Base-by-base conservation (phyloP, 2,329 filamentous ascomycete genomes). In the Aaosphaeria arxii region DNA sequence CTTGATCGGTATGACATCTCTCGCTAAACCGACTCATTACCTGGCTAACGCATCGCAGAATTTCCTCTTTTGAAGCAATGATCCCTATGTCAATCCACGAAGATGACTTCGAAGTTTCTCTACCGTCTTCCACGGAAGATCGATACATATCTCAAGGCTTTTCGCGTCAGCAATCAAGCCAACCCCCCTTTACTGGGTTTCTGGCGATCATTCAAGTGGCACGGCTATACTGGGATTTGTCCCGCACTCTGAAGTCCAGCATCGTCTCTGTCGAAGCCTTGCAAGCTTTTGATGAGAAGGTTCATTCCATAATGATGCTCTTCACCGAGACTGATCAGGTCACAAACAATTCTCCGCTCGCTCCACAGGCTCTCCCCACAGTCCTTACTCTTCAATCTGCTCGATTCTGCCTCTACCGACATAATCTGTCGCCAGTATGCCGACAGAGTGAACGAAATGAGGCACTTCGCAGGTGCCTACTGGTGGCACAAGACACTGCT, bases 31-130 rank as follows among this genome's bases (percentile, higher is more conserved):
- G 43, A 7, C 11, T 11, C 35, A 24, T 4, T 30, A 31, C 1
- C 17, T 29, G 38, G 52, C 66, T 74, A 45, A 71, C 55, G 17
- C 33, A n/a, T n/a, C 35, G 7, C 59, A 86, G 84, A 53, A 80
- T 88, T 29, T 74, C 95, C 43, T 85, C 90, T 0, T 76, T 95
- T 9, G 91, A 96, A 64, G 78, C 91, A 32, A 88, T 89, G 6
- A 84, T 87, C 44, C 90, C 92, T 0, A 82, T 88, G 47, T 72
- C 91, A 55, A 95, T 97, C 62, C 81, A 91, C 62, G 92, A 97
- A 59, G 80, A 83, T 31, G 92, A 97, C 68, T 96, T 90, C 74
- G 89, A 96, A 57, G 85, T 91, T 5, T 78, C 82, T 24, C 80
- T 96, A 29, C 92, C 92, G 0, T 86, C 85, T 28, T 82, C 87